Evolutionary conservation across 1,284 basidiomycete species (phyloP).

Genomic region (Somion occarium): DNA sequence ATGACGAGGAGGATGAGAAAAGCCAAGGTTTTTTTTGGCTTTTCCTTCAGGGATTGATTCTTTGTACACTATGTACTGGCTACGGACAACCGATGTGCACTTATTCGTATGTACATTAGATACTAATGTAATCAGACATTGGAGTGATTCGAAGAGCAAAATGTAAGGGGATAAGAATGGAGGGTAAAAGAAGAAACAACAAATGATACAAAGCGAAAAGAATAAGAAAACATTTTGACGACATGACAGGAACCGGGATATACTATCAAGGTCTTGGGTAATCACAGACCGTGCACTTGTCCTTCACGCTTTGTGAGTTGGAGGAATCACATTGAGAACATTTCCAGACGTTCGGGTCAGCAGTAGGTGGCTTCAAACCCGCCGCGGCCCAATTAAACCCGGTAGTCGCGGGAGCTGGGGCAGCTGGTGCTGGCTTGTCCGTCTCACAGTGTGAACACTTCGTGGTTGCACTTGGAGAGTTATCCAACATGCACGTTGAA

Average conservation of each 20-base stretch:
- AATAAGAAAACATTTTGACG: neutral
- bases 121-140: neutral
- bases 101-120: constrained; percentile 4
- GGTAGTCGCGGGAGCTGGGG: constrained; percentile 17
- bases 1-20: neutral
- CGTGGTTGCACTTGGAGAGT: constrained; percentile 35
- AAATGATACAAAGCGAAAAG: constrained; percentile 3
- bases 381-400: constrained; percentile 52
- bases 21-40: neutral
- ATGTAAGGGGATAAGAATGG: constrained; percentile 1
- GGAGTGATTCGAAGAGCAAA: constrained; percentile 1
- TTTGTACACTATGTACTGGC: neutral
- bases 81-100: neutral
- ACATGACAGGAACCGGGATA: constrained; percentile 1
- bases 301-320: constrained; percentile 36
- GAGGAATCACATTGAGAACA: constrained; percentile 38
- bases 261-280: constrained; percentile 11
- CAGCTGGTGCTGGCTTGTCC: constrained; percentile 5
- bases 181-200: neutral
- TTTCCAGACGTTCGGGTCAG: constrained; percentile 32
- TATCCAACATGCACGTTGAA: constrained; percentile 39
- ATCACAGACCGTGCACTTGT: constrained; percentile 40
- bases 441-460: constrained; percentile 51
- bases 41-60: no score
- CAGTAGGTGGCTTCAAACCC: constrained; percentile 37